Base-by-base conservation (phyloP, 2,329 filamentous ascomycete species). In the Drechslera avenae region DNA sequence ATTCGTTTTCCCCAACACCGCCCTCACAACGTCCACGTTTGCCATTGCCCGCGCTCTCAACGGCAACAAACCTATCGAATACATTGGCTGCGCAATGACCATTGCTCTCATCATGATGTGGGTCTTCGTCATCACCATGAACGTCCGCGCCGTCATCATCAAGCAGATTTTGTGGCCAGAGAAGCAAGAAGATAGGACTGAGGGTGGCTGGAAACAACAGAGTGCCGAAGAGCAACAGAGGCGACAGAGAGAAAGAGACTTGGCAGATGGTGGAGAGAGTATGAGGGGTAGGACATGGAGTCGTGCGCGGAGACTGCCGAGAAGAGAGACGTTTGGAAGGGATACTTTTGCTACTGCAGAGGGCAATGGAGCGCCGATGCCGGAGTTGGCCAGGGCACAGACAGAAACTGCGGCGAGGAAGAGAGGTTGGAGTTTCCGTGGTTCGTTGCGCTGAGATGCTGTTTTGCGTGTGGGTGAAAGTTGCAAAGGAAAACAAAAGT, bases 1-100 rank as follows among this genome's bases (percentile, higher is more conserved):
- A 3, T 93, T 92, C 71, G 81, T 92, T 4, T 92, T 92, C 64
- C 89, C 89, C 2, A 91, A 92, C 61, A 92, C 89, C 0, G 88
- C 87, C 0, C 74, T 91, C 52, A 83, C 82, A 31, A 89, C 86
- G 0, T 87, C 89, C 0, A 94, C 89, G 0, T 86, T 89, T 57
- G 83, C 86, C 2, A 81, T 94, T 41, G 88, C 83, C 0, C 78
- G 80, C 8, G 84, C 85, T 0, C 62, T 79, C 9, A 60, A 72
- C 44, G 67, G 71, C 17, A 73, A 72, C 41, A 58, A 50, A 5
- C 80, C 84, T 0, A 82, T 94, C 34, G 75, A 84, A 34, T 81
- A 91, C 8, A 75, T 89, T 26, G 88, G 87, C 0, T 87, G 84
- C 46, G 84, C 83, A 12, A 83, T 91, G 78, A 83, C 87, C 0